Percentiles rank a stretch among this genome's conserved stretches.
Evolutionary conservation across 202 grass and related monocot species (phyloP).

Genomic region (Carex arenaria): DNA sequence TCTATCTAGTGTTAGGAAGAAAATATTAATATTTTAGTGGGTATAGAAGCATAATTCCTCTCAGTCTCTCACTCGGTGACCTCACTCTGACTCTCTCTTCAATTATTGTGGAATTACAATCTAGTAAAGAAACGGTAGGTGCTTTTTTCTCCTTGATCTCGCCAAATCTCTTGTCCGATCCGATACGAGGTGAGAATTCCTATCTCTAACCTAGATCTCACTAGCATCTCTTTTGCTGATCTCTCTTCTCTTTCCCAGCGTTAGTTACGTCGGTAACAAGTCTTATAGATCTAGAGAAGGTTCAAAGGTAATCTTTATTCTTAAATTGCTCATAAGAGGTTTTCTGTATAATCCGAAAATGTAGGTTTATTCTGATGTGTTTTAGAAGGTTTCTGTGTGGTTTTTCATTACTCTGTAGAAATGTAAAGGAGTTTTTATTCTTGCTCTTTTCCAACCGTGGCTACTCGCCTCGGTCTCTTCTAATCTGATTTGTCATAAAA

Average conservation of each 20-base stretch:
- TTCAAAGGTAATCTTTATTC: background rate
- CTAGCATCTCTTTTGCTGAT: background rate
- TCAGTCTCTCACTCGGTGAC: background rate
- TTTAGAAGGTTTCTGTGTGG: background rate
- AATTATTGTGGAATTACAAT: conserved; percentile 6
- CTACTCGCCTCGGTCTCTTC: no score
- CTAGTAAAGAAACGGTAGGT: no score
- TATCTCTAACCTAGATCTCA: conserved; percentile 7
- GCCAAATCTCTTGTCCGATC: conserved; percentile 9
- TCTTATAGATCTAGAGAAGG: background rate
- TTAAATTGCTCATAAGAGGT: background rate
- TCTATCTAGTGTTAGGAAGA: no score
- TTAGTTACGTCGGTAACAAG: background rate
- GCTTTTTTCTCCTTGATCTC: background rate
- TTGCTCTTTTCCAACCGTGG: no score
- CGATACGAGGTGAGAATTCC: conserved; percentile 3
- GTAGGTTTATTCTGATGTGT: background rate
- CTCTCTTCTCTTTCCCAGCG: background rate
- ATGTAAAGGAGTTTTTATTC: no score
- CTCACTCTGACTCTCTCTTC: background rate
- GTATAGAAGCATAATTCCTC: background rate
- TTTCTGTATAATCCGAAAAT: background rate
- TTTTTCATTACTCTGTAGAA: background rate
- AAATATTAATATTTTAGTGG: background rate
- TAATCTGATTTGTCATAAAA: no score